These are phyloP conservation scores for Suillus placidus DNA, from an alignment of 768 basidiomycete species.

Conservation along the genomic window DNA sequence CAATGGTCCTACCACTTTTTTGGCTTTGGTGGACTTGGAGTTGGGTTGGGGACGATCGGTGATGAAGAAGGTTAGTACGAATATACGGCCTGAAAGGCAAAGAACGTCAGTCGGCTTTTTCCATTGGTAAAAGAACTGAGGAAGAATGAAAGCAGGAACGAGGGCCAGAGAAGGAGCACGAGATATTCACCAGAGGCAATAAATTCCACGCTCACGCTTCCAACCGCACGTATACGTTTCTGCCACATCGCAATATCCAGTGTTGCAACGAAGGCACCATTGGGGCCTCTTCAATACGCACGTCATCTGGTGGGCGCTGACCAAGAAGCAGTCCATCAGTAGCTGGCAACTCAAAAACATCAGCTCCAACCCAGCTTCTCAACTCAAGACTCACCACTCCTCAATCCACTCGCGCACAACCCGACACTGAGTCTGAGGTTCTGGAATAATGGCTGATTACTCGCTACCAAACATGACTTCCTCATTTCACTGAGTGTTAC, in stretches of 20 bases:
- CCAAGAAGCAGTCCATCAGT: slow-evolving; percentile 50
- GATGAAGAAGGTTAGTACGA: slow-evolving; percentile 29
- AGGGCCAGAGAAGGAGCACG: slow-evolving; percentile 25
- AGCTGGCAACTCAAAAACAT: slow-evolving; percentile 13
- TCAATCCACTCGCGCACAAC: slow-evolving; percentile 19
- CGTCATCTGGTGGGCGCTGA: slow-evolving; percentile 50
- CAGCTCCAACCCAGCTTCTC: background rate
- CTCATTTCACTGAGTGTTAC: slow-evolving; percentile 62
- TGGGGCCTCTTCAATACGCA: slow-evolving; percentile 51
- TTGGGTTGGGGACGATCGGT: slow-evolving; percentile 10
- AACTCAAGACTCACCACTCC: slow-evolving; percentile 23
- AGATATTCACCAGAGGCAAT: slow-evolving; percentile 48
- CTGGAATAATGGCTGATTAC: slow-evolving; percentile 33
- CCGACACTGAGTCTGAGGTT: slow-evolving; percentile 24
- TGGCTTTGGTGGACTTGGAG: slow-evolving; percentile 1
- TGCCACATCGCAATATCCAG: slow-evolving; percentile 64
- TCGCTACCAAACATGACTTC: slow-evolving; percentile 55
- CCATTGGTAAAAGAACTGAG: background rate
- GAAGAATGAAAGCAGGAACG: background rate
- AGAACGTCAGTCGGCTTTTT: slow-evolving; percentile 37
- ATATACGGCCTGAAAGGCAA: slow-evolving; percentile 26
- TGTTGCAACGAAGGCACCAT: slow-evolving; percentile 52
- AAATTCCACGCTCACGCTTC: slow-evolving; percentile 62
- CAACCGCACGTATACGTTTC: slow-evolving; percentile 67
- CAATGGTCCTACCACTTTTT: slow-evolving; percentile 29